Evolutionary conservation across 208 protist species (phyloP).

Genomic region (Angomonas deanei): DNA sequence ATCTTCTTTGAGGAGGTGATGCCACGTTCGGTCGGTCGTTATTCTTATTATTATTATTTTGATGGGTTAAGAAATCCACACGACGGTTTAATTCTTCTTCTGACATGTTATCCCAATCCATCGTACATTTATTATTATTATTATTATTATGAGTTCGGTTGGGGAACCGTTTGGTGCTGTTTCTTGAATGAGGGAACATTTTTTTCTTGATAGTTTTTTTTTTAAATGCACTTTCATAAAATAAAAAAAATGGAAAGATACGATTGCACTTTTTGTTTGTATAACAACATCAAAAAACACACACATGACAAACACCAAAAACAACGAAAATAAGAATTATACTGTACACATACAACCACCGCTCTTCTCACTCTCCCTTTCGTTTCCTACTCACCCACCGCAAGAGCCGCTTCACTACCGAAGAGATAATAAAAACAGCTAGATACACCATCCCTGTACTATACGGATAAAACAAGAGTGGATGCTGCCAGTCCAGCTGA

Average conservation of each 20-base stretch:
- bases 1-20: slow-evolving; percentile 2
- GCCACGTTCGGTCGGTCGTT: no score
- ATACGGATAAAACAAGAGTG: background rate
- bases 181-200: no score
- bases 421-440: background rate
- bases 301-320: background rate
- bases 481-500: slow-evolving; percentile 1
- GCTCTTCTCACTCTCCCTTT: background rate
- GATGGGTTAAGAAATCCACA: no score
- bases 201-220: no score
- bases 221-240: no score
- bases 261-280: no score
- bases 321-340: background rate
- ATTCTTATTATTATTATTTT: no score
- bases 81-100: background rate
- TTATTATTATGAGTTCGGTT: no score
- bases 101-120: background rate
- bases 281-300: no score
- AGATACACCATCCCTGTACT: background rate
- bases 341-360: background rate
- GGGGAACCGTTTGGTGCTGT: no score
- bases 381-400: background rate
- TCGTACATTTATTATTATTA: background rate
- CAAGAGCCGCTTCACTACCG: background rate
- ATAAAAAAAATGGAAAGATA: no score